Percentiles rank a stretch among this genome's conserved stretches.
These are phyloP conservation scores for Nothophytophthora sp. DNA, from an alignment of 352 stramenopile species.

Conservation along the genomic window DNA sequence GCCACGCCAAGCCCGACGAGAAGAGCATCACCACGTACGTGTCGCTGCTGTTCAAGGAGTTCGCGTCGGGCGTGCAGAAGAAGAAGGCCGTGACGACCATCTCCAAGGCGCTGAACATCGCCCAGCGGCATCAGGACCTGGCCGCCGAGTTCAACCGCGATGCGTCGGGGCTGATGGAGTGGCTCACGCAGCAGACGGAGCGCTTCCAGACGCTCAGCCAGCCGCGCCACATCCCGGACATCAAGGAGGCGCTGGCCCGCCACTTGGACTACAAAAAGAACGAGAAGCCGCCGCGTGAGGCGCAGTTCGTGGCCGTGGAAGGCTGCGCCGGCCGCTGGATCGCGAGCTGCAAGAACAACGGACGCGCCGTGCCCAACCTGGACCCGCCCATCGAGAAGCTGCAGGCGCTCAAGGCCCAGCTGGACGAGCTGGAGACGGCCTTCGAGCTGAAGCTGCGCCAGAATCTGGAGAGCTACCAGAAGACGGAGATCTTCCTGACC, in stretches of 20 bases:
- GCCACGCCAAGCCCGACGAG: conserved; percentile 86
- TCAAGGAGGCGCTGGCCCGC: conserved; percentile 59
- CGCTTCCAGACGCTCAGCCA: conserved; percentile 75
- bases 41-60: conserved; percentile 91
- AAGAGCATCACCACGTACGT: conserved; percentile 94
- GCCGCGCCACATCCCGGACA: conserved; percentile 66
- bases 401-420: conserved; percentile 68
- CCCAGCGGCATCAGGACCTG: conserved; percentile 87
- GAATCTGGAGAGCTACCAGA: conserved; percentile 81
- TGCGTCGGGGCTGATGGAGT: conserved; percentile 72
- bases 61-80: conserved; percentile 89
- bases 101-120: conserved; percentile 90
- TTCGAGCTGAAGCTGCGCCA: conserved; percentile 76
- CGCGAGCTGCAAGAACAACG: conserved; percentile 89
- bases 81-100: conserved; percentile 90
- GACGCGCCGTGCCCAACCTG: conserved; percentile 66
- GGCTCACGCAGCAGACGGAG: conserved; percentile 68
- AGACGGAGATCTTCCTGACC: conserved; percentile 80
- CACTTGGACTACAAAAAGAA: conserved; percentile 89
- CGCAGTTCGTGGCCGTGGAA: conserved; percentile 80
- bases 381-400: conserved; percentile 79
- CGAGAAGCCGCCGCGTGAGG: conserved; percentile 82
- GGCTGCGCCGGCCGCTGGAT: conserved; percentile 81
- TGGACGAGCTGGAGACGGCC: conserved; percentile 69
- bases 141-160: conserved; percentile 72